Percentiles rank a stretch among this genome's conserved stretches.
phyloP scores from a whole-genome alignment of 768 basidiomycete species.

The Xerocomus potaroensis region DNA sequence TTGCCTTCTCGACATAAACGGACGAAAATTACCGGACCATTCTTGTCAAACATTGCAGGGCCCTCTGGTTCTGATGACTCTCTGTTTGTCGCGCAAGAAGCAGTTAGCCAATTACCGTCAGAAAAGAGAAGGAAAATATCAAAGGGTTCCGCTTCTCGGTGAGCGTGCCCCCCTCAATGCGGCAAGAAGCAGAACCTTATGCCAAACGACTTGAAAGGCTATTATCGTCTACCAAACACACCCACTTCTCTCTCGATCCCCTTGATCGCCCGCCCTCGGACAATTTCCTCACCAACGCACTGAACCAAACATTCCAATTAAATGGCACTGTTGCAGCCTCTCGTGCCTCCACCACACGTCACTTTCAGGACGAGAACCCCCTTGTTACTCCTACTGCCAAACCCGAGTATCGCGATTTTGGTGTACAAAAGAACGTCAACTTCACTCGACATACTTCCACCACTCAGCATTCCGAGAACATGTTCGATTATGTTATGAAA shows the following conservation, averaged over 20 bases:
- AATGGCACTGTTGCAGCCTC: conserved; percentile 17
- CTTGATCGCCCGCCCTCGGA: background rate
- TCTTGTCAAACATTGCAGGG: background rate
- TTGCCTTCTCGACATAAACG: conserved; percentile 11
- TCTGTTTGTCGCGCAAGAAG: background rate
- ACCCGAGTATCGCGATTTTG: conserved; percentile 16
- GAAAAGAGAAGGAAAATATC: conserved; percentile 19
- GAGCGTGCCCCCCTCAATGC: conserved; percentile 28
- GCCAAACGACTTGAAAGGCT: conserved; percentile 23
- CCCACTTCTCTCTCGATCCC: background rate
- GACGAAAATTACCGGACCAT: conserved; percentile 6
- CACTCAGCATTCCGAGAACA: conserved; percentile 1
- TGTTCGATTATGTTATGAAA: conserved; percentile 12
- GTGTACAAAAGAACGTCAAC: conserved; percentile 22
- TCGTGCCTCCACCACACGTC: conserved; percentile 6
- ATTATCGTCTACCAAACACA: conserved; percentile 2
- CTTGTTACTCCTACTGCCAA: conserved; percentile 2
- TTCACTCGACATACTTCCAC: conserved; percentile 16
- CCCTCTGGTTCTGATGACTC: background rate
- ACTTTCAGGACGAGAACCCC: background rate
- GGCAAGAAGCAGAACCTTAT: conserved; percentile 27
- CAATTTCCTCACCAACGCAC: conserved; percentile 20
- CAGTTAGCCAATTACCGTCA: background rate
- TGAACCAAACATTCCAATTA: conserved; percentile 26
- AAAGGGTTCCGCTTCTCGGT: conserved; percentile 29